Evolutionary conservation across 1,139 yeast species (phyloP).

Genomic region (Scheffersomyces insectosa): DNA sequence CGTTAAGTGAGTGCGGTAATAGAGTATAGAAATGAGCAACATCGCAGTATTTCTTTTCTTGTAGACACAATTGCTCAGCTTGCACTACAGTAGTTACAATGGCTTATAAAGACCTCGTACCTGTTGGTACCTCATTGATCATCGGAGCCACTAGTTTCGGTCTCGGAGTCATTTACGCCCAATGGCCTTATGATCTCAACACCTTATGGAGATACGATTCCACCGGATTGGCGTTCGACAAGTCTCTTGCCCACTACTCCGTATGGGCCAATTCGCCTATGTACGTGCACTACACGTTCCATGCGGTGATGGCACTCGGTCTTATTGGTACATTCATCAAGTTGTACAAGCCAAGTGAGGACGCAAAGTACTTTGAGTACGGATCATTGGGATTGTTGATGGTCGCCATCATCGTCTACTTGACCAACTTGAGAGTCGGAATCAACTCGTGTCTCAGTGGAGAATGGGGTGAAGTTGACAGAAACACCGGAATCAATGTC

Average conservation of each 20-base stretch:
- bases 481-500: constrained; percentile 82
- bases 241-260: constrained; percentile 71
- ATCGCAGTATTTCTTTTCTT: too few relatives aligned
- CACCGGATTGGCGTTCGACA: constrained; percentile 53
- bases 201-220: constrained; percentile 67
- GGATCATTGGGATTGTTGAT: constrained; percentile 75
- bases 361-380: constrained; percentile 85
- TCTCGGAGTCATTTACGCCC: constrained; percentile 75
- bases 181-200: constrained; percentile 78
- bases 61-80: too few relatives aligned
- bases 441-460: constrained; percentile 66
- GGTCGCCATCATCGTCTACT: constrained; percentile 71
- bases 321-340: constrained; percentile 73
- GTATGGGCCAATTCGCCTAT: constrained; percentile 68
- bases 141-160: constrained; percentile 65
- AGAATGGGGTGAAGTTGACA: constrained; percentile 92
- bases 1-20: too few relatives aligned
- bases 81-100: constrained; percentile 8
- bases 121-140: constrained; percentile 50
- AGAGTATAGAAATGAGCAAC: too few relatives aligned
- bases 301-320: constrained; percentile 60
- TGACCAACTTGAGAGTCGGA: constrained; percentile 86
- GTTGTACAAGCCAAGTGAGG: constrained; percentile 82
- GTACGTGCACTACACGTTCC: constrained; percentile 60
- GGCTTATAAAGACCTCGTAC: constrained; percentile 49